Evolutionary conservation across 495 filamentous ascomycete genomes (phyloP).

Genomic region (Hypoxylon fragiforme): DNA sequence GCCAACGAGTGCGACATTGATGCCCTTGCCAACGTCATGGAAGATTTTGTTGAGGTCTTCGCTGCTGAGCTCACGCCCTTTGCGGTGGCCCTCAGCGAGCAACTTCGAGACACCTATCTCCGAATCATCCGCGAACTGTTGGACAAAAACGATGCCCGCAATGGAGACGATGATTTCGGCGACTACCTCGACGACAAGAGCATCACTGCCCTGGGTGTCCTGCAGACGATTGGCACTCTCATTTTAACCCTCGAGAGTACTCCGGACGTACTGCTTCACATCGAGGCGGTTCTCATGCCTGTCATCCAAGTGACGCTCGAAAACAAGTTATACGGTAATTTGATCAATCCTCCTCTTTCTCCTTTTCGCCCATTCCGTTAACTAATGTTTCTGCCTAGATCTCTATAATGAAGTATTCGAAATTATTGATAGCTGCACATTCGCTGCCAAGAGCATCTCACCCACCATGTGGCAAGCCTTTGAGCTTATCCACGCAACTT

Average conservation of each 20-base stretch:
- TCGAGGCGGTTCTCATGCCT: conserved; percentile 94
- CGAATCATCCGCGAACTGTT: conserved; percentile 89
- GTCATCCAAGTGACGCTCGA: conserved; percentile 94
- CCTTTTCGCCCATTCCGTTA: neutral
- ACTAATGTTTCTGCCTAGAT: conserved; percentile 54
- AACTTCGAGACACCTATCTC: conserved; percentile 93
- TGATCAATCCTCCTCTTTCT: conserved; percentile 9
- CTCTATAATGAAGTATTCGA: conserved; percentile 98
- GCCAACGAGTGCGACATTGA: conserved; percentile 96
- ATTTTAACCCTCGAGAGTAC: conserved; percentile 97
- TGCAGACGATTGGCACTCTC: conserved; percentile 96
- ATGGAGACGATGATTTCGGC: conserved; percentile 75
- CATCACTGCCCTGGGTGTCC: conserved; percentile 92
- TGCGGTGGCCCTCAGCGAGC: conserved; percentile 95
- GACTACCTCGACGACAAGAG: conserved; percentile 98
- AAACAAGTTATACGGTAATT: conserved; percentile 90
- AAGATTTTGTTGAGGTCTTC: conserved; percentile 99
- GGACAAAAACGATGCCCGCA: conserved; percentile 74
- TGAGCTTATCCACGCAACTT: conserved; percentile 92
- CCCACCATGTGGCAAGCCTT: conserved; percentile 98
- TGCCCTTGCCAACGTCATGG: conserved; percentile 97
- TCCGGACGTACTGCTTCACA: conserved; percentile 87
- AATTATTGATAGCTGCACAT: conserved; percentile 99
- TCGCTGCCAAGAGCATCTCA: conserved; percentile 91
- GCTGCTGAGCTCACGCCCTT: conserved; percentile 94